Percentiles rank a stretch among this genome's conserved stretches.
These are phyloP conservation scores for Carex parvula DNA, from an alignment of 176 grass and related monocot genomes.

Conservation along the genomic window DNA sequence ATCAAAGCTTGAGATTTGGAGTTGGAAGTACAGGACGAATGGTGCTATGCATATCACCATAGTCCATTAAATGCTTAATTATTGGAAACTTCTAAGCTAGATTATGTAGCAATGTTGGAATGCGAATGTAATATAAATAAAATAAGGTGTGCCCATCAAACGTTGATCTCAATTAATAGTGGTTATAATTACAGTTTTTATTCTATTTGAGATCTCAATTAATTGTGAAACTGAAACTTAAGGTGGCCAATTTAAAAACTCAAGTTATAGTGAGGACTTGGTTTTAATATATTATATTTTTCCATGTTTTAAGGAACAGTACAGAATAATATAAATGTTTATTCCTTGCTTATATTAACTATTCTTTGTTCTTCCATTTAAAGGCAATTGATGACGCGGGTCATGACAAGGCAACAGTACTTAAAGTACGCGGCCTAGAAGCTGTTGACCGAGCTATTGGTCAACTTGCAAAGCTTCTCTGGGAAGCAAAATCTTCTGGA, in stretches of 20 bases:
- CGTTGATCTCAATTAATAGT: not conserved
- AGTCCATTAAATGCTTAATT: not conserved
- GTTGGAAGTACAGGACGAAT: not conserved
- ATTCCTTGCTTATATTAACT: not conserved
- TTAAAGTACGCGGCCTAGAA: constrained; percentile 79
- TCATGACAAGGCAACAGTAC: constrained; percentile 83
- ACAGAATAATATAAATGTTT: not conserved
- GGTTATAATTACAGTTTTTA: not conserved
- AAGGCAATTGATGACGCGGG: constrained; percentile 94
- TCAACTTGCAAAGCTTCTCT: constrained; percentile 71
- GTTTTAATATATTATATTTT: not conserved
- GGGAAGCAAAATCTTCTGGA: constrained; percentile 70
- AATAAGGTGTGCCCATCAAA: not conserved
- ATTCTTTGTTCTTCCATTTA: not conserved
- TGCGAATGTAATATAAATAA: not conserved
- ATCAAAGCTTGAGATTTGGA: not conserved
- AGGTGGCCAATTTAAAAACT: not conserved
- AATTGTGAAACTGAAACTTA: not conserved
- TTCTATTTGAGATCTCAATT: not conserved
- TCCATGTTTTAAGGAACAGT: not conserved
- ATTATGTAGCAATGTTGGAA: not conserved
- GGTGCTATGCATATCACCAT: not conserved
- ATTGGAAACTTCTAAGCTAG: not conserved
- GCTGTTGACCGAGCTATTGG: constrained; percentile 75
- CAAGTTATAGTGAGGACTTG: no score